phyloP scores from a whole-genome alignment of 148 eudicot species.

The Rhododendron ferrugineum region DNA sequence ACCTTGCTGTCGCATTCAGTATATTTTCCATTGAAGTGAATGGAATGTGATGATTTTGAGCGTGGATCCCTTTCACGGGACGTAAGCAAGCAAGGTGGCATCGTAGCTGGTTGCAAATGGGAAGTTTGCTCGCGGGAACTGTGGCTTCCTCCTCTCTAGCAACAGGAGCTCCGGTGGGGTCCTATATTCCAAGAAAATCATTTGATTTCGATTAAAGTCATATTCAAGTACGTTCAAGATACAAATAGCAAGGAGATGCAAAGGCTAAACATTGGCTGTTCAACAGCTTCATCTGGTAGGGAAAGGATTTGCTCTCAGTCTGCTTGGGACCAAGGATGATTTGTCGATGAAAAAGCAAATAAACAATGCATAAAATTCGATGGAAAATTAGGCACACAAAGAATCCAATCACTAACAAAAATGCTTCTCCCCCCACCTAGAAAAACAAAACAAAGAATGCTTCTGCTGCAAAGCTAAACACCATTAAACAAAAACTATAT shows the following conservation, averaged over 20 bases:
- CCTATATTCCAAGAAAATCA: conserved; percentile 30
- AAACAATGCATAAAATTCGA: neutral
- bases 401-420: too few species aligned
- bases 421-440: too few species aligned
- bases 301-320: neutral
- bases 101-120: conserved; percentile 50
- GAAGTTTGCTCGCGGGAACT: conserved; percentile 53
- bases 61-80: conserved; percentile 36
- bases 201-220: neutral
- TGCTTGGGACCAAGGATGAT: neutral
- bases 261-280: neutral
- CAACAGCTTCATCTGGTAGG: neutral
- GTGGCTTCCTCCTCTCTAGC: conserved; percentile 56
- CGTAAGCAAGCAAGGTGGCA: conserved; percentile 75
- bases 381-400: neutral
- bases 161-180: conserved; percentile 69
- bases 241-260: neutral
- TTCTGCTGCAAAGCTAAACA: neutral
- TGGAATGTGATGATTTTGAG: conserved; percentile 35
- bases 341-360: too few species aligned
- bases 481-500: neutral
- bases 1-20: conserved; percentile 41
- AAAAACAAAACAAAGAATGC: neutral
- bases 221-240: neutral
- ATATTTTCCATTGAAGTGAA: conserved; percentile 56